Base-by-base conservation (phyloP, 2,329 filamentous ascomycete genomes). In the Ophiognomonia clavigignenti-juglandacearum region DNA sequence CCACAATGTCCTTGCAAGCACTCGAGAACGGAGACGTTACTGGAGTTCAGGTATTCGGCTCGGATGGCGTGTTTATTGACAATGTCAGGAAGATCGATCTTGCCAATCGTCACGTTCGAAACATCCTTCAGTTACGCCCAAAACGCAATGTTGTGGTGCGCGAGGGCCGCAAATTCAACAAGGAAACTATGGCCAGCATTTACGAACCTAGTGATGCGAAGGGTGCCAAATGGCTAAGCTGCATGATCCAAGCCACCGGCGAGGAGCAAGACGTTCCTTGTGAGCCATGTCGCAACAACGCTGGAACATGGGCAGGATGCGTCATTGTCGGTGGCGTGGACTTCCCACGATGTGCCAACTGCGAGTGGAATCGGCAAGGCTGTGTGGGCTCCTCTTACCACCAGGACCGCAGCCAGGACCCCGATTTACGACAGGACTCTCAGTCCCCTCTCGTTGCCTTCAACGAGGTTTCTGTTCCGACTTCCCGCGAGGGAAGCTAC, bases 191-290 rank as follows among this genome's bases (percentile, higher is more conserved):
- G 8, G 60, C 64, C 3, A 61, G 56, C 23, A 69, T 75, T 29
- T 69, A 71, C 43, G 66, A 69, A 11, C 63, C 66, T 6, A 61
- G 59, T n/a, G 68, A 72, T 38, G 58, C 57, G 3, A 71, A 72
- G 53, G 65, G 63, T 1, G 63, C 68, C 40, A 73, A 70, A 52
- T 75, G 71, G 71, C 53, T 74, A 7, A 67, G 69, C 11, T 70
- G 69, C 47, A 72, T 74, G 64, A 73, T 76, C 26, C 73, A 77
- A 50, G 74, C 74, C 2, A 73, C 66, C 0, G 73, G 74, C 1
- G 60, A 67, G 11, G 47, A 69, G 4, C 70, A 72, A 47, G 51
- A 56, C 0, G 57, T 60, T 18, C 63, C 65, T 23, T 77, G 74
- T 43, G 52, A 59, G 1, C 66, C 63, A 1, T 77, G 74, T 44